Base-by-base conservation (phyloP, 306 rosid species). In the Amphicarpaea edgeworthii region DNA sequence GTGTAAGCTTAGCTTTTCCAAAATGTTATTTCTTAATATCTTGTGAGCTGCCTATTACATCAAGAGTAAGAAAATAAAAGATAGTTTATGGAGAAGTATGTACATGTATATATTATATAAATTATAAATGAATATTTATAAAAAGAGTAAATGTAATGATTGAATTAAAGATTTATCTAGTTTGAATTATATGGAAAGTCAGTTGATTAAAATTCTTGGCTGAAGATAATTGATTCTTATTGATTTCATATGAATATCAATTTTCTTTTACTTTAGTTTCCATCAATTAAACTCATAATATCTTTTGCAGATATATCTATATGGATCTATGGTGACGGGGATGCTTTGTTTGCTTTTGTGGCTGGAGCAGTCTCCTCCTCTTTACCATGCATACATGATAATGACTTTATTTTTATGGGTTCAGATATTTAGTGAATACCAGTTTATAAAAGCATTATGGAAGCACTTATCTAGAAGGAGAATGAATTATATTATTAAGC, bases 361-460 rank as follows among this genome's bases (percentile, higher is more conserved):
- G 75, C 77, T 88, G 83, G 94, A 93, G 83, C 93, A 70, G 76
- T 90, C 97, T 80, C 94, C 97, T 83, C 94, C 96, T 68, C 96
- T 93, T 59, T 93, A 93, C 79, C 93, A 93, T 75, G 93, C 93
- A 50, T 93, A 90, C 77, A 68, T 81, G 58, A 68, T 88, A 42
- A 87, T 86, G 96, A 93, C 97, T 15, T 87, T 84, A 7, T 90
- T 88, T 82, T 73, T 89, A 57, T 93, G 94, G 97, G 79, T 88
- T 50, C 88, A 89, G 85, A 93, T 93, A 80, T 77, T 86, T 54
- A 80, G 88, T 85, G 89, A 93, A 84, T 87, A 88, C 84, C 77
- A 76, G 85, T 87, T 89, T 79, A 81, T 93, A 58, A 86, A 70
- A 81, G 83, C 90, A 78, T 75, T 90, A 73, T 90, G 97, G 97